Percentiles rank a stretch among this genome's conserved stretches.
Evolutionary conservation across 2,329 filamentous ascomycete genomes (phyloP).

Genomic region (Aotearoamyces nothofagi): DNA sequence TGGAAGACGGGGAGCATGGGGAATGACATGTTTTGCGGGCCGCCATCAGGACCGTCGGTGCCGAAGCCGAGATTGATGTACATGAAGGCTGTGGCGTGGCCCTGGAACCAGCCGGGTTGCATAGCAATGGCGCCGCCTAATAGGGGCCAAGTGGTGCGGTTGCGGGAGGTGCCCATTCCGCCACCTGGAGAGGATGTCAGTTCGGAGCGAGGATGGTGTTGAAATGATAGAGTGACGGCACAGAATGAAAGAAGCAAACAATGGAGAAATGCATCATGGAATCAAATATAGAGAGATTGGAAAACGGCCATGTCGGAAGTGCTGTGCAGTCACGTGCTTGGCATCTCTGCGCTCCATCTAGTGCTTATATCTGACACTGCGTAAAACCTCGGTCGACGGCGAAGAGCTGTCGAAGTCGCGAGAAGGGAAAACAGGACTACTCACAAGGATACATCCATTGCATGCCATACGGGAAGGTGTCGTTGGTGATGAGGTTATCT

Average conservation of each 20-base stretch:
- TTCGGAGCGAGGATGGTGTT: too few relatives aligned
- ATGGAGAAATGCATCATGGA: too few relatives aligned
- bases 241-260: too few relatives aligned
- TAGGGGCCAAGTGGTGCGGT: conserved; percentile 86
- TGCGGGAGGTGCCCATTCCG: conserved; percentile 59
- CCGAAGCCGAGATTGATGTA: conserved; percentile 88
- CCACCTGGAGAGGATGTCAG: conserved; percentile 47
- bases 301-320: too few relatives aligned
- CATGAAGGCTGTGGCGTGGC: conserved; percentile 67
- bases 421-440: too few relatives aligned
- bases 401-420: too few relatives aligned
- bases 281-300: too few relatives aligned
- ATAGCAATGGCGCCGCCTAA: conserved; percentile 75
- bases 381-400: too few relatives aligned
- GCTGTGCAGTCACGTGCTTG: too few relatives aligned
- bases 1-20: conserved; percentile 70
- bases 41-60: conserved; percentile 42
- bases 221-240: too few relatives aligned
- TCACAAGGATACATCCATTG: conserved; percentile 24
- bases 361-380: too few relatives aligned
- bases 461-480: conserved; percentile 21
- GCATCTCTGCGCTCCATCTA: too few relatives aligned
- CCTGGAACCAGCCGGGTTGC: conserved; percentile 93
- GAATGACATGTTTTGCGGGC: conserved; percentile 77
- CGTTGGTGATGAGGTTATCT: conserved; percentile 22